phyloP scores from a whole-genome alignment of 805 yeast genomes.

The Yarrowia sp. region DNA sequence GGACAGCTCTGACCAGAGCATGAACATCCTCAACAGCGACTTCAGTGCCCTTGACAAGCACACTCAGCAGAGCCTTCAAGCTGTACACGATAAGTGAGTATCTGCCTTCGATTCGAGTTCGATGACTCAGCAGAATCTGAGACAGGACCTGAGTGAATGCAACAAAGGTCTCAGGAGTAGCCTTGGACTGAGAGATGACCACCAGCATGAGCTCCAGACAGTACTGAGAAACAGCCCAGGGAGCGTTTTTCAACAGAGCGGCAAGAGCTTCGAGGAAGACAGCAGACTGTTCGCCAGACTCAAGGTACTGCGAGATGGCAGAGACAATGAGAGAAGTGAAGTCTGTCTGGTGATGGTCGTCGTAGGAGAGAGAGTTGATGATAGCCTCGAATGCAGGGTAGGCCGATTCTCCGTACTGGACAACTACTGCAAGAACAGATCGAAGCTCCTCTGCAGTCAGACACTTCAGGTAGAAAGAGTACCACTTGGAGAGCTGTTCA shows the following conservation, averaged over 20 bases:
- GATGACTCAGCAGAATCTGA: constrained; percentile 66
- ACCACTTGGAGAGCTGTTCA: constrained; percentile 14
- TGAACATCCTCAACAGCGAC: constrained; percentile 53
- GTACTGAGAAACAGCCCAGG: constrained; percentile 71
- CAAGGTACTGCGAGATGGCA: constrained; percentile 22
- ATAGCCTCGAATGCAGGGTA: constrained; percentile 21
- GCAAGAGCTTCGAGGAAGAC: constrained; percentile 14
- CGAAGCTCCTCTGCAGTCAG: constrained; percentile 8
- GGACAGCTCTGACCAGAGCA: constrained; percentile 63
- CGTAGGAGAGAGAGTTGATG: constrained; percentile 3
- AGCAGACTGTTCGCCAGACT: constrained; percentile 26
- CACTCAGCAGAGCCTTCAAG: constrained; percentile 57
- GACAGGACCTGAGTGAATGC: constrained; percentile 61
- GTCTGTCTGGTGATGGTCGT: constrained; percentile 8
- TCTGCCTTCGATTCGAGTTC: constrained; percentile 73
- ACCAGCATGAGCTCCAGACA: constrained; percentile 63
- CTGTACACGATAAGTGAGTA: constrained; percentile 67
- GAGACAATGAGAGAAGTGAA: constrained; percentile 7
- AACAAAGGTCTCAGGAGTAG: constrained; percentile 49
- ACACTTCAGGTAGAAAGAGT: constrained; percentile 2
- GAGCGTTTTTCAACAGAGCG: constrained; percentile 55
- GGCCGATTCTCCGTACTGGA: constrained; percentile 6
- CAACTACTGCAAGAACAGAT: background rate
- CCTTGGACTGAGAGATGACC: constrained; percentile 49
- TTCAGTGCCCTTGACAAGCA: constrained; percentile 32